Evolutionary conservation across 148 eudicot genomes (phyloP), one percentile per base, ranked within the genome.

Genomic region (Vaccinium corymbosum): DNA sequence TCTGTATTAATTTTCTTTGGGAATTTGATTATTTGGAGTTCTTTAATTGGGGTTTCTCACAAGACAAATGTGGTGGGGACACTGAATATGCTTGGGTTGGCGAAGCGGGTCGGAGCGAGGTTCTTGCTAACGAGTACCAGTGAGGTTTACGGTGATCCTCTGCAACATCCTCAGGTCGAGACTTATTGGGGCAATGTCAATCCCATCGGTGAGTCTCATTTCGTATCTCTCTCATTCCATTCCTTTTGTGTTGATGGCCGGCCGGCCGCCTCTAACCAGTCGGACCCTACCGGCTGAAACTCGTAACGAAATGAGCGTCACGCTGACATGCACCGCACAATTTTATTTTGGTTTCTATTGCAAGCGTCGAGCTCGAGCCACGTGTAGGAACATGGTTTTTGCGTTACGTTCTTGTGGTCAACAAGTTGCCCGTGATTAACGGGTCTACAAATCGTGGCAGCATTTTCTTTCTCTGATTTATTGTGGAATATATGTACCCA

Each of bases 21-120:
- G n/a, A 19, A 49, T 29, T 59, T 32, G 1, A 49, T 50, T 32
- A 10, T 61, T 62, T 19, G 38, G 76, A 49, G 48, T 68, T 62
- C 79, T 80, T 79, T 32, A 84, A 70, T 27, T 14, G 17, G 51
- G 35, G 14, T 25, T 77, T 76, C 46, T 76, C 46, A 90, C 94
- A 96, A 96, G 95, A 96, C 98, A 51, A 96, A 96, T 92, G 98
- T 96, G 88, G 98, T 96, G 84, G 98, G 98, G 55, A 96, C 98
- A 2, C 84, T 96, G 86, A 96, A 96, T 91, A 96, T 96, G 98
- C 87, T 96, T 6, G 98, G 98, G 48, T 84, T 96, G 89, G 98
- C 98, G 29, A 96, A 96, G 90, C 89, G 98, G 75, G 94, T 96
- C 16, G 98, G 98, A 16, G 98, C 98, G 10, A 87, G 98, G 87